A percentile compares a stretch with the other conserved stretches of the same genome.
Conservation (phyloP, 2,329 filamentous ascomycete species). For the Gremmenia infestans region DNA sequence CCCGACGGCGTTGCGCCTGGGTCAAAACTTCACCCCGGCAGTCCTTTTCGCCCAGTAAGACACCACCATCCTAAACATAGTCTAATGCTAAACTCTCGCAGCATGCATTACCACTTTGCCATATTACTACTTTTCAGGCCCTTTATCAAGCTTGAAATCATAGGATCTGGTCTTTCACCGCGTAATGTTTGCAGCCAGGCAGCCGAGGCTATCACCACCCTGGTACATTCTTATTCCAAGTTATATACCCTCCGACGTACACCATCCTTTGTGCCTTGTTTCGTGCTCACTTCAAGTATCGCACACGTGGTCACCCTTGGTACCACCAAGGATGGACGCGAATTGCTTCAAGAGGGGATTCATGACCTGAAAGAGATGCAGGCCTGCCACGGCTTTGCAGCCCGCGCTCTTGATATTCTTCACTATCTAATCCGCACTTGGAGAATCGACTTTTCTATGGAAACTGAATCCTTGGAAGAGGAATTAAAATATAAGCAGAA, state of each 20-base stretch:
- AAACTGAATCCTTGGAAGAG: constrained; percentile 24
- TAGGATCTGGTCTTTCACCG: constrained; percentile 25
- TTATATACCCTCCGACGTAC: constrained; percentile 31
- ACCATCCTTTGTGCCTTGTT: constrained; percentile 31
- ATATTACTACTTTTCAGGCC: constrained; percentile 72
- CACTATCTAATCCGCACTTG: constrained; percentile 54
- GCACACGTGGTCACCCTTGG: constrained; percentile 24
- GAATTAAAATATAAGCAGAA: constrained; percentile 36
- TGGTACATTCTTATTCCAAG: constrained; percentile 29
- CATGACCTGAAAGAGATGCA: constrained; percentile 56
- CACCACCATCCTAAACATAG: too few species aligned
- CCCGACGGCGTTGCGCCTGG: constrained; percentile 57
- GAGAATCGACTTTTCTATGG: constrained; percentile 49
- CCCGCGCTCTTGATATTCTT: constrained; percentile 39
- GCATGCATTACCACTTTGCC: constrained; percentile 67
- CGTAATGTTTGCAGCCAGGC: constrained; percentile 30
- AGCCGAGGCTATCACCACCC: constrained; percentile 31
- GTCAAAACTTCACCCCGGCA: constrained; percentile 66
- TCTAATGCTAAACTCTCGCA: constrained; percentile 26
- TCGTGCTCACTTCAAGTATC: constrained; percentile 27
- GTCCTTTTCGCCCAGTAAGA: constrained; percentile 70
- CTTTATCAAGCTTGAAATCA: constrained; percentile 36
- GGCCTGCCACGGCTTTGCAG: constrained; percentile 33
- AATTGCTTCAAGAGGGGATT: constrained; percentile 49
- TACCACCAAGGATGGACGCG: constrained; percentile 28